Base-by-base conservation (phyloP, 805 yeast genomes). In the Metschnikowia amazonensis region DNA sequence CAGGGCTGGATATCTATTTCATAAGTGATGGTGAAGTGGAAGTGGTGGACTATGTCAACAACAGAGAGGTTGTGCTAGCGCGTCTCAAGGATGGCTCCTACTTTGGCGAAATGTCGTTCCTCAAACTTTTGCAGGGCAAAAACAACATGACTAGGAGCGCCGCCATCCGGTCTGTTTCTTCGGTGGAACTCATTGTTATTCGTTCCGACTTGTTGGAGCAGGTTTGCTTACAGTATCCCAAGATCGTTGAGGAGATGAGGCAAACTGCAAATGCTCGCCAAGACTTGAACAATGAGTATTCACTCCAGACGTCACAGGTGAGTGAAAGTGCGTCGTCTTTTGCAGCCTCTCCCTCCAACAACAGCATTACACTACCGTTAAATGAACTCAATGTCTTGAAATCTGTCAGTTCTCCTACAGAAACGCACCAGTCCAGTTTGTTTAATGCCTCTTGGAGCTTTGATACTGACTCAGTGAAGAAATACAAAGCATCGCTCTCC, bases 51-150 rank as follows among this genome's bases (percentile, higher is more conserved):
- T 42, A 41, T 29, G 36, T 32, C 25, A n/a, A 23, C 31, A 42
- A 43, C 28, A 64, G 66, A 16, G 79, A 74, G 43, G 63, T 65
- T 29, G 66, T 75, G 1, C 59, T 80, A 31, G 89, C 86, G 3
- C 70, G 87, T 46, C 64, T 86, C 21, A 74, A 79, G 2, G 63
- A 79, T 13, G 87, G 86, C 17, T 75, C 81, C 28, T 84, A 82
- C 62, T 84, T 85, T 64, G 94, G 94, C 18, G 92, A 84, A 60
- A 81, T 84, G 82, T 77, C 87, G 0, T 85, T 84, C 53, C 62
- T 85, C 34, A 67, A 79, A 3, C 71, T 72, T 10, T 55, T 81
- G 17, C 62, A 68, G 20, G 59, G 65, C 37, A 56, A 58, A 13
- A 48, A 45, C 43, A 55, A 65, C 53, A 36, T 57, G 46, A 42